Percentiles rank a stretch among this genome's conserved stretches.
These are phyloP conservation scores for Russula ochroleuca DNA, from an alignment of 768 basidiomycete genomes.

Conservation along the genomic window DNA sequence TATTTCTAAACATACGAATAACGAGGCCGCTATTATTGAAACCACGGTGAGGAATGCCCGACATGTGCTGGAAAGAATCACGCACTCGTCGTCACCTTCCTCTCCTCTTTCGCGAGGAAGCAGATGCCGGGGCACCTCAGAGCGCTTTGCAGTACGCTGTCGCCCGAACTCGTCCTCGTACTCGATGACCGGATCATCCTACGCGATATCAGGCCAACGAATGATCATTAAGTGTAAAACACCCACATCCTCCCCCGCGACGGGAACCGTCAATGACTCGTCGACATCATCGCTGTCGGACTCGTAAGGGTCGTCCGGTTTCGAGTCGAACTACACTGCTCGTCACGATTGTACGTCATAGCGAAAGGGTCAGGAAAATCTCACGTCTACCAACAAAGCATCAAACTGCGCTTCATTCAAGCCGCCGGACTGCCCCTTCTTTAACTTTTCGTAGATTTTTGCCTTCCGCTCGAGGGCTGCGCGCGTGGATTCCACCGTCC, in stretches of 20 bases:
- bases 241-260: slow-evolving; percentile 41
- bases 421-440: slow-evolving; percentile 74
- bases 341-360: slow-evolving; percentile 4
- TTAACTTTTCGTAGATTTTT: slow-evolving; percentile 72
- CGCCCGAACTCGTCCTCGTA: slow-evolving; percentile 88
- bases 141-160: slow-evolving; percentile 59
- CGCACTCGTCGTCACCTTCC: slow-evolving; percentile 34
- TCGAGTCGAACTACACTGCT: slow-evolving; percentile 57
- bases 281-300: slow-evolving; percentile 75
- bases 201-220: not conserved
- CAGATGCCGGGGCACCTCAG: slow-evolving; percentile 72
- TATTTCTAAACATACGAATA: slow-evolving; percentile 17
- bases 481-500: slow-evolving; percentile 67
- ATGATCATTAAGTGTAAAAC: not conserved
- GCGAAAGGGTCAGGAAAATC: slow-evolving; percentile 29
- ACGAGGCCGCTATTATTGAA: slow-evolving; percentile 24
- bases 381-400: slow-evolving; percentile 69
- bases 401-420: slow-evolving; percentile 72
- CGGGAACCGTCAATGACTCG: slow-evolving; percentile 66
- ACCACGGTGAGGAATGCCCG: not conserved
- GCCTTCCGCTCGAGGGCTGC: slow-evolving; percentile 73
- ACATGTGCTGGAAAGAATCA: slow-evolving; percentile 12
- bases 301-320: slow-evolving; percentile 49
- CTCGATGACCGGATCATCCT: slow-evolving; percentile 79
- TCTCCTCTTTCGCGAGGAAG: slow-evolving; percentile 32